Percentiles rank a stretch among this genome's conserved stretches.
These are phyloP conservation scores for Hygrophorus pudorinus DNA, from an alignment of 768 basidiomycete genomes.

Conservation along the genomic window DNA sequence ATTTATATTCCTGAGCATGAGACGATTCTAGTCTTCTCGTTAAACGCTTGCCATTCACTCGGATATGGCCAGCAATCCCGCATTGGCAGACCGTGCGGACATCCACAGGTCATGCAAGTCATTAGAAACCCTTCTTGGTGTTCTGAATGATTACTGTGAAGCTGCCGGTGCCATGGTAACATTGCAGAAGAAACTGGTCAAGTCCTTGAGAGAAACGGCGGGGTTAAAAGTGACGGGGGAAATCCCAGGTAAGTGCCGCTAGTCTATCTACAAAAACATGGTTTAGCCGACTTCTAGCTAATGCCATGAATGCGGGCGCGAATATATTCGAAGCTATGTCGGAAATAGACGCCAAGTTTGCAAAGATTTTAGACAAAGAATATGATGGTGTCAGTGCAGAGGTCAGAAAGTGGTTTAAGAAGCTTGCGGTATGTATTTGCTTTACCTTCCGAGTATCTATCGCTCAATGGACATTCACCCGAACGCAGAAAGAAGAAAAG, in stretches of 20 bases:
- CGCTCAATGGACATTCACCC: background rate
- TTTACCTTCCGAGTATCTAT: constrained; percentile 1
- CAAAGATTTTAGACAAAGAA: constrained; percentile 66
- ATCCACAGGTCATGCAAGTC: constrained; percentile 78
- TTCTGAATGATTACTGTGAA: constrained; percentile 70
- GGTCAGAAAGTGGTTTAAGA: constrained; percentile 83
- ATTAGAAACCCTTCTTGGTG: constrained; percentile 53
- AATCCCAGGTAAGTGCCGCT: constrained; percentile 43
- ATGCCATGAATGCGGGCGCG: constrained; percentile 56
- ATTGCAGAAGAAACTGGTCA: constrained; percentile 68
- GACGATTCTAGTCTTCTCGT: background rate
- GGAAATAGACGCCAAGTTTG: constrained; percentile 67
- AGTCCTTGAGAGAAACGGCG: constrained; percentile 59
- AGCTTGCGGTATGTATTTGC: constrained; percentile 47
- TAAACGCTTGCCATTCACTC: background rate
- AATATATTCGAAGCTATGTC: constrained; percentile 58
- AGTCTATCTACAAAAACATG: background rate
- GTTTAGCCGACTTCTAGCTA: constrained; percentile 31
- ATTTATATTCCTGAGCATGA: constrained; percentile 32
- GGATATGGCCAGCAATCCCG: constrained; percentile 16
- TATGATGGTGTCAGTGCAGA: constrained; percentile 54
- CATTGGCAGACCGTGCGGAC: constrained; percentile 53
- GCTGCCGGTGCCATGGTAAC: constrained; percentile 49
- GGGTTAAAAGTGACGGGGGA: constrained; percentile 47
- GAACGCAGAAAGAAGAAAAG: constrained; percentile 69